phyloP scores from a whole-genome alignment of 2,329 filamentous ascomycete genomes.

The Thielaviopsis euricoi region DNA sequence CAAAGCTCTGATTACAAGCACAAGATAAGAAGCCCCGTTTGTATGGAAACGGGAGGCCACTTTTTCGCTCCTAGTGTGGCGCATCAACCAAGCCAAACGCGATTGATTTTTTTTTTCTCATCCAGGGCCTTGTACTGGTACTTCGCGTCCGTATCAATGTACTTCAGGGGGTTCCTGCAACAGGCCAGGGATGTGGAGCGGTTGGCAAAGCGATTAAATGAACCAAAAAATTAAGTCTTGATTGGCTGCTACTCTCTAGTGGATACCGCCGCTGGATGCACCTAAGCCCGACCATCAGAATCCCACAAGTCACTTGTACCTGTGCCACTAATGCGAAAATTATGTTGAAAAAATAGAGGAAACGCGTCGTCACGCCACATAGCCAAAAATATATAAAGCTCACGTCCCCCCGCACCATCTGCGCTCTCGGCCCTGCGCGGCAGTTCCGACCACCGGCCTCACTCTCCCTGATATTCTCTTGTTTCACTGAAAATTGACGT shows the following conservation, averaged over 20 bases:
- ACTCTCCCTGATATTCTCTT: conserved; percentile 4
- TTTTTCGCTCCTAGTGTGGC: background rate
- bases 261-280: background rate
- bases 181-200: conserved; percentile 2
- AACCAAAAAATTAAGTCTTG: background rate
- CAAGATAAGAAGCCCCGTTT: conserved; percentile 4
- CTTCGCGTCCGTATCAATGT: background rate
- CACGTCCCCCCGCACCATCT: conserved; percentile 8
- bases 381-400: conserved; percentile 12
- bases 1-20: background rate
- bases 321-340: background rate
- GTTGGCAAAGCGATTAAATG: conserved; percentile 6
- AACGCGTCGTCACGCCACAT: conserved; percentile 9
- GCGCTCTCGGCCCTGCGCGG: conserved; percentile 5
- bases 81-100: conserved; percentile 2
- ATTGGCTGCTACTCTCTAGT: conserved; percentile 5
- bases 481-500: background rate
- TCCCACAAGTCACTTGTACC: background rate
- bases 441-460: conserved; percentile 11
- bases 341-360: background rate
- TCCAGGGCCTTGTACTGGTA: background rate
- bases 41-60: conserved; percentile 1
- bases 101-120: background rate
- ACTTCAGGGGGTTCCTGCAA: conserved; percentile 7
- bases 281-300: background rate